phyloP scores from a whole-genome alignment of 805 yeast genomes.

The Starmerella stigmatis region DNA sequence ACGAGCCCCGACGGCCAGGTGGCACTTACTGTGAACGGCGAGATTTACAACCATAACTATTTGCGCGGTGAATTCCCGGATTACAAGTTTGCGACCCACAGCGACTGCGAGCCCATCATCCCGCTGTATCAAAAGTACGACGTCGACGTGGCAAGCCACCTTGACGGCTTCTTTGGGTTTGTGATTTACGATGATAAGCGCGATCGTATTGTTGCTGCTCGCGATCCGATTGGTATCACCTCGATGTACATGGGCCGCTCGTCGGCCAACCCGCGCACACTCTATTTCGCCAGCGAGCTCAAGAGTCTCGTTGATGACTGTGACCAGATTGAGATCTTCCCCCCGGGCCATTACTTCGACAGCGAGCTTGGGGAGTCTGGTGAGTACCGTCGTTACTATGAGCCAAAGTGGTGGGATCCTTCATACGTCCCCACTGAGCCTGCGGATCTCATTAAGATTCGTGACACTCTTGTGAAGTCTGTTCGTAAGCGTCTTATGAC shows the following conservation, averaged over 20 bases:
- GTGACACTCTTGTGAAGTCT: slow-evolving; percentile 79
- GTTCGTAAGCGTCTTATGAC: slow-evolving; percentile 99
- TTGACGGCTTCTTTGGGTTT: slow-evolving; percentile 98
- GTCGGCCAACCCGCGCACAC: slow-evolving; percentile 54
- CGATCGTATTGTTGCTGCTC: slow-evolving; percentile 89
- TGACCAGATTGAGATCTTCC: slow-evolving; percentile 86
- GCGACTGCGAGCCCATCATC: slow-evolving; percentile 96
- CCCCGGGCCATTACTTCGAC: slow-evolving; percentile 97
- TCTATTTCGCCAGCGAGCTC: slow-evolving; percentile 87
- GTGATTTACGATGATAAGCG: slow-evolving; percentile 72
- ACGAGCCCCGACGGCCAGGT: slow-evolving; percentile 63
- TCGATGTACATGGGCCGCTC: slow-evolving; percentile 91
- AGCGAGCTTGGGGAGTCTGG: slow-evolving; percentile 56
- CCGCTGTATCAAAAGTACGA: slow-evolving; percentile 84
- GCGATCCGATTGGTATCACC: slow-evolving; percentile 97
- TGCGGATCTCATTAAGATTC: slow-evolving; percentile 59
- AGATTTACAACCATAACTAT: slow-evolving; percentile 91
- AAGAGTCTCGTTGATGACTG: slow-evolving; percentile 91
- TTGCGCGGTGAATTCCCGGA: slow-evolving; percentile 64
- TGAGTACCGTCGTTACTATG: slow-evolving; percentile 74
- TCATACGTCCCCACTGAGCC: slow-evolving; percentile 60
- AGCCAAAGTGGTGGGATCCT: slow-evolving; percentile 93
- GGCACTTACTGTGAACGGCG: slow-evolving; percentile 87
- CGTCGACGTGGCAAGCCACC: slow-evolving; percentile 77
- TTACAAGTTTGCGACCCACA: slow-evolving; percentile 71